Evolutionary conservation across 352 stramenopile species (phyloP).

Genomic region (Globisporangium carolinianum): DNA sequence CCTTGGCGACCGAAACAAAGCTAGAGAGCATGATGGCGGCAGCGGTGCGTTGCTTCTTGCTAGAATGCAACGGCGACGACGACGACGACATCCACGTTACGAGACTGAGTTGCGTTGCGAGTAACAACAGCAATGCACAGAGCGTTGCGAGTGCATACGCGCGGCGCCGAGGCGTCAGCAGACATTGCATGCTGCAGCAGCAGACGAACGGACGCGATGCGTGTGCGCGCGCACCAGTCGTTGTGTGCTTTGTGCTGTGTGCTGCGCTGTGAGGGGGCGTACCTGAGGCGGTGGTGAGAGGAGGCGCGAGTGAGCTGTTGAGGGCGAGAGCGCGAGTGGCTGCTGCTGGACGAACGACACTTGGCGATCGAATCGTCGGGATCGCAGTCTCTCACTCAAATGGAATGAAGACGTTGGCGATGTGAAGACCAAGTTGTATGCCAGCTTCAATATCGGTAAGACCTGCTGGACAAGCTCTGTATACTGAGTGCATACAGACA

Average conservation of each 20-base stretch:
- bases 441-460: no score
- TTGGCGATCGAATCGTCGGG: no score
- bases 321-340: background rate
- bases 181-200: background rate
- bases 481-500: no score
- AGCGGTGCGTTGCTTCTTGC: slow-evolving; percentile 8
- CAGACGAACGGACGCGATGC: background rate
- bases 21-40: slow-evolving; percentile 26
- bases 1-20: slow-evolving; percentile 48
- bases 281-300: background rate
- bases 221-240: background rate
- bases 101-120: slow-evolving; percentile 5
- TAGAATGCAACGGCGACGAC: background rate
- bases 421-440: no score
- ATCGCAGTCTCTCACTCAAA: no score
- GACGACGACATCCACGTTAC: slow-evolving; percentile 4
- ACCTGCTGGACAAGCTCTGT: no score
- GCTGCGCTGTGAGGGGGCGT: background rate
- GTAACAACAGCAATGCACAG: background rate
- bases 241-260: background rate
- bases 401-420: no score
- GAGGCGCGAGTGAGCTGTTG: background rate
- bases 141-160: background rate
- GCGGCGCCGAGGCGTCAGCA: background rate
- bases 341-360: background rate